phyloP scores from a whole-genome alignment of 192 early-diverging fungal genomes.

The Coemansia sp. region DNA sequence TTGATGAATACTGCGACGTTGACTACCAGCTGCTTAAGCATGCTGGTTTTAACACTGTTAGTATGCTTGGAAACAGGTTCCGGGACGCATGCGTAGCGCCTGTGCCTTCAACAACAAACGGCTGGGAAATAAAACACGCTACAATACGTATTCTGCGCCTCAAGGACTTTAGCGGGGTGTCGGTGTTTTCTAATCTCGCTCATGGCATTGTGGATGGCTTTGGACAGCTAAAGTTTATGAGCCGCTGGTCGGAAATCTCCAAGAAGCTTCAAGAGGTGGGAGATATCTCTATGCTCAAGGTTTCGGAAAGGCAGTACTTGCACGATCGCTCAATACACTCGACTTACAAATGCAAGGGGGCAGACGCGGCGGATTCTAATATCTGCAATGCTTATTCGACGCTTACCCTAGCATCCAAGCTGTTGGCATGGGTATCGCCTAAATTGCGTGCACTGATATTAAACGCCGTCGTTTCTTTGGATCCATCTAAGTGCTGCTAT shows the following conservation, averaged over 20 bases:
- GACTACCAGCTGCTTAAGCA: conserved; percentile 8
- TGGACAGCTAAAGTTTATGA: conserved; percentile 23
- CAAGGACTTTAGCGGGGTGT: conserved; percentile 23
- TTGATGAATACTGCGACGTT: conserved; percentile 2
- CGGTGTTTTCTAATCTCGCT: conserved; percentile 16
- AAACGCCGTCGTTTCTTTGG: neutral
- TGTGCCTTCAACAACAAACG: neutral
- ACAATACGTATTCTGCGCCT: conserved; percentile 16
- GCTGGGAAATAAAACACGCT: conserved; percentile 9
- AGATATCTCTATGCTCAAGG: neutral
- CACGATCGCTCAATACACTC: neutral
- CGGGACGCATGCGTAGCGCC: neutral
- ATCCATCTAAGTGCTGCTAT: neutral
- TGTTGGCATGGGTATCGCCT: conserved; percentile 19
- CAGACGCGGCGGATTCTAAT: neutral
- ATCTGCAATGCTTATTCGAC: neutral
- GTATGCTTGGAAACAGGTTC: neutral
- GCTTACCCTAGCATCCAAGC: neutral
- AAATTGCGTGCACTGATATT: neutral
- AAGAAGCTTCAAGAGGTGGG: neutral
- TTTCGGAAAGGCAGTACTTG: neutral
- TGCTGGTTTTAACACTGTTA: conserved; percentile 7
- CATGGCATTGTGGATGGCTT: conserved; percentile 23
- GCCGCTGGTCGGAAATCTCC: conserved; percentile 15
- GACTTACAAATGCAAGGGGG: neutral